Evolutionary conservation across 306 rosid genomes (phyloP), one percentile per base, ranked within the genome.

Genomic region (Dryas drummondii): DNA sequence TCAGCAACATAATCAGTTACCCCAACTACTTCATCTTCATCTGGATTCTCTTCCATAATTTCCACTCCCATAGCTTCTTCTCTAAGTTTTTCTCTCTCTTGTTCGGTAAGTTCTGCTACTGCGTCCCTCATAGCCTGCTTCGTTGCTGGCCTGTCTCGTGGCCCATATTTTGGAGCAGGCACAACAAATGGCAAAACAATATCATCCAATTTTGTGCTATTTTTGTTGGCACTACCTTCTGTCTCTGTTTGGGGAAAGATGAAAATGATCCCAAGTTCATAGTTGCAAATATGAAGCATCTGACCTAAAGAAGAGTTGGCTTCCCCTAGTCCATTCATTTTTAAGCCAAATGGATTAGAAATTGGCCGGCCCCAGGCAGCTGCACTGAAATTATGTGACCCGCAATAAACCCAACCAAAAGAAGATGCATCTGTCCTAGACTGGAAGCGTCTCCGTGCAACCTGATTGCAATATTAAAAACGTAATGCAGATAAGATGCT

Each of bases 311-410:
- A 71, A 57, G 79, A 68, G 27, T 70, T 84, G 71, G 60, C 73
- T 70, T 80, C 76, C 60, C 47, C 77, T 44, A 47, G 63, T 66
- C 77, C 85, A 46, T 87, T 83, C 12, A 47, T 40, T 67, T 72
- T 86, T 75, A 55, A 10, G 67, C 79, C 66, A 82, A 56, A 82
- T 16, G 88, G 85, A 79, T 74, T 79, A 17, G 81, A 69, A 79
- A 91, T 84, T 71, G 84, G 80, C 27, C 91, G 82, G 58, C 97
- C 97, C 96, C 96, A 91, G 48, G 97, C 93, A 76, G 97, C 96
- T 66, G 96, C 96, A 78, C 96, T 89, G 76, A 91, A 91, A 84
- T 91, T 89, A 77, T 91, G 96, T 32, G 97, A 91, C 48, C 97
- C 97, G 68, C 91, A 89, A 63, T 89, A 91, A 55, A 89, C 86